Percentiles rank a stretch among this genome's conserved stretches.
phyloP scores from a whole-genome alignment of 139 green algal species.

The Micractinium conductrix region DNA sequence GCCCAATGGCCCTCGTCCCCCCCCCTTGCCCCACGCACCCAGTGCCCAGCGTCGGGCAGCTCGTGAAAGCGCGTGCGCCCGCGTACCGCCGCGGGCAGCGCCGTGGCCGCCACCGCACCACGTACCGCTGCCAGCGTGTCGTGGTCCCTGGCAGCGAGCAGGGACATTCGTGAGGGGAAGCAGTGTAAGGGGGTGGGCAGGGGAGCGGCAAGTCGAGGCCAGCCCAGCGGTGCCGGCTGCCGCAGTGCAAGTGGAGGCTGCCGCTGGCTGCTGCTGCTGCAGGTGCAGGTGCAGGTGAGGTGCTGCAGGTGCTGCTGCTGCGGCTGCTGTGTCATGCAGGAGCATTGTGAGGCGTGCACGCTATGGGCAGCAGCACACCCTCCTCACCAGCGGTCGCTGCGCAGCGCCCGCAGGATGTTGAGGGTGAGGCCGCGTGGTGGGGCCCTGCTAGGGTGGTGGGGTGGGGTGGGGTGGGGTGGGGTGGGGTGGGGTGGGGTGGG shows the following conservation, averaged over 20 bases:
- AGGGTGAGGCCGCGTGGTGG: conserved; percentile 60
- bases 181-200: too few species aligned
- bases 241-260: too few species aligned
- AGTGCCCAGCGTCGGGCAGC: conserved; percentile 75
- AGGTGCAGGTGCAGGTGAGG: too few species aligned
- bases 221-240: too few species aligned
- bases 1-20: neutral
- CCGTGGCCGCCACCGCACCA: neutral
- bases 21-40: conserved; percentile 36
- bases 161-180: too few species aligned
- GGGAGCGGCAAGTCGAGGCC: too few species aligned
- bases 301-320: neutral
- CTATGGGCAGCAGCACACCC: neutral
- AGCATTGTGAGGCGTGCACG: conserved; percentile 2
- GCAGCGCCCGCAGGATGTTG: conserved; percentile 69
- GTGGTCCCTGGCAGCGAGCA: conserved; percentile 5
- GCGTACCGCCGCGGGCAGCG: neutral
- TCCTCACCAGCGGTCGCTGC: conserved; percentile 11
- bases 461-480: too few species aligned
- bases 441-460: too few species aligned
- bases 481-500: too few species aligned
- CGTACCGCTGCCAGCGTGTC: conserved; percentile 38
- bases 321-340: too few species aligned
- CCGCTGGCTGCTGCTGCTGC: too few species aligned
- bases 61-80: conserved; percentile 50